Percentiles rank a stretch among this genome's conserved stretches.
phyloP scores from a whole-genome alignment of 176 grass and related monocot genomes.

The Thalia dealbata region DNA sequence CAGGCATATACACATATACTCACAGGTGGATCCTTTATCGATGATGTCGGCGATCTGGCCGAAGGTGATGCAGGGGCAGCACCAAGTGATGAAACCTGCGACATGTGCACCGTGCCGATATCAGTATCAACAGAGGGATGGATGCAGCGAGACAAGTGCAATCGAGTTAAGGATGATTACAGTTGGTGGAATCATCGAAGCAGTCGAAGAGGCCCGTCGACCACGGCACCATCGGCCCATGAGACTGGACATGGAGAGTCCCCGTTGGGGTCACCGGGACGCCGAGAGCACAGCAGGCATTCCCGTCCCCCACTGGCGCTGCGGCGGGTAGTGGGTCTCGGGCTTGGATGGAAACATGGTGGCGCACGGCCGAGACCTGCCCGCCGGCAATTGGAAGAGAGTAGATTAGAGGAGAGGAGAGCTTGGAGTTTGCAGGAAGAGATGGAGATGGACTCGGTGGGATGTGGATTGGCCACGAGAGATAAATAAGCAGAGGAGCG shows the following conservation, averaged over 20 bases:
- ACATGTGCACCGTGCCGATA: neutral
- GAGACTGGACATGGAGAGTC: slow-evolving; percentile 7
- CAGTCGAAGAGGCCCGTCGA: slow-evolving; percentile 53
- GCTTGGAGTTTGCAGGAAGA: too few species aligned
- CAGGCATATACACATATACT: too few species aligned
- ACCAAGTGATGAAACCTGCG: slow-evolving; percentile 55
- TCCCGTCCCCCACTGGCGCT: neutral
- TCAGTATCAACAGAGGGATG: neutral
- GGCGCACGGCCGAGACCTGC: neutral
- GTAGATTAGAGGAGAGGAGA: too few species aligned
- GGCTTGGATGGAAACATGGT: neutral
- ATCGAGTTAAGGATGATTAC: too few species aligned
- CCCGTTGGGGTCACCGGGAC: neutral
- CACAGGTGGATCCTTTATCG: slow-evolving; percentile 49
- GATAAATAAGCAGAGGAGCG: too few species aligned
- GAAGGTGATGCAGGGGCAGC: slow-evolving; percentile 56
- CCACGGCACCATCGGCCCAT: slow-evolving; percentile 23
- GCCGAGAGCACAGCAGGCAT: neutral
- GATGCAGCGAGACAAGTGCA: too few species aligned
- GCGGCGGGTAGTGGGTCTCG: neutral
- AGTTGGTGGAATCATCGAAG: slow-evolving; percentile 39
- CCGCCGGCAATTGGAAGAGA: neutral
- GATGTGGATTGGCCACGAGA: too few species aligned
- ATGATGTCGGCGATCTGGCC: slow-evolving; percentile 36
- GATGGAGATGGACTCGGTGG: neutral